phyloP scores from a whole-genome alignment of 768 basidiomycete species.

The Psilocybe cyanescens region DNA sequence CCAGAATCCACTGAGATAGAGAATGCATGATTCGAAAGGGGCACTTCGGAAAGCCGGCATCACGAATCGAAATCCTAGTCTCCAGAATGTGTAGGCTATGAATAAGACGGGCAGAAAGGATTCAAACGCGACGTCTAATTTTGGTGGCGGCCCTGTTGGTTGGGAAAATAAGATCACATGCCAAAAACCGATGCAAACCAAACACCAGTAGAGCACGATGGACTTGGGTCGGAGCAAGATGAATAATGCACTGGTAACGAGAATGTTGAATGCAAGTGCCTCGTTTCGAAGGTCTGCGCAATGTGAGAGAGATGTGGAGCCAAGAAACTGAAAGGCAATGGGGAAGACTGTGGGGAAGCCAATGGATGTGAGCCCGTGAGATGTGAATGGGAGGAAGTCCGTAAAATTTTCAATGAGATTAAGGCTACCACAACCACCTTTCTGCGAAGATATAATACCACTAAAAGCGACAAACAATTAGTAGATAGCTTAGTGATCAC shows the following conservation, averaged over 20 bases:
- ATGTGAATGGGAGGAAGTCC: conserved; percentile 59
- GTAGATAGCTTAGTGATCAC: conserved; percentile 14
- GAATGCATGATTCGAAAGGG: conserved; percentile 73
- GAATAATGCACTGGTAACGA: conserved; percentile 70
- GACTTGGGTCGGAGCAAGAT: conserved; percentile 73
- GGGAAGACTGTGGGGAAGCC: conserved; percentile 81
- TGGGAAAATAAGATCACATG: conserved; percentile 82
- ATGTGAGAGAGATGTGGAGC: conserved; percentile 48
- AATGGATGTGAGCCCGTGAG: conserved; percentile 69
- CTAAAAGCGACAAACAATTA: conserved; percentile 36
- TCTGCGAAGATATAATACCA: conserved; percentile 62
- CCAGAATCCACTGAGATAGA: conserved; percentile 83
- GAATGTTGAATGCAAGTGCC: conserved; percentile 75
- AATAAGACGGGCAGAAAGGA: conserved; percentile 81
- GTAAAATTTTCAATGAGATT: conserved; percentile 76
- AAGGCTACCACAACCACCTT: conserved; percentile 79
- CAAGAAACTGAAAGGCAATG: conserved; percentile 59
- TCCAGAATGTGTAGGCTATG: conserved; percentile 80
- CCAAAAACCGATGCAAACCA: conserved; percentile 88
- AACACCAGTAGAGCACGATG: conserved; percentile 71
- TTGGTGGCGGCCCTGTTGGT: conserved; percentile 66
- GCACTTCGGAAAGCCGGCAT: conserved; percentile 68
- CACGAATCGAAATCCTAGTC: conserved; percentile 72
- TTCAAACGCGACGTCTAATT: conserved; percentile 71
- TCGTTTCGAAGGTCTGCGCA: conserved; percentile 73